These are phyloP conservation scores for Filosporella fistucella DNA, from an alignment of 495 filamentous ascomycete species.

Conservation along the genomic window DNA sequence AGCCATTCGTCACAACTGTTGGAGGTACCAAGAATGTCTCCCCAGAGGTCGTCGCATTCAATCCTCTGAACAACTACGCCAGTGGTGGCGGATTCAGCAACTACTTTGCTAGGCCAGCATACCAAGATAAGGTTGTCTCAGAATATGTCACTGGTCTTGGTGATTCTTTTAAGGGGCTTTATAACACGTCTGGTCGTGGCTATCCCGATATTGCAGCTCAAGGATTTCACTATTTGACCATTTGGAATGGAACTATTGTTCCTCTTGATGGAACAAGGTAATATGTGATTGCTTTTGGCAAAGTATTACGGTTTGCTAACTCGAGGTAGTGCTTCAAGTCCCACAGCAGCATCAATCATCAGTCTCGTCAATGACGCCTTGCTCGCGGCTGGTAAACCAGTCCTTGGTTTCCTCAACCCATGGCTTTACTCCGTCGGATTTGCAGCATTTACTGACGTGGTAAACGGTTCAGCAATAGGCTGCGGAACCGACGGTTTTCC, in stretches of 20 bases:
- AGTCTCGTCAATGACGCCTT: conserved; percentile 58
- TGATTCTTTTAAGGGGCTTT: not conserved
- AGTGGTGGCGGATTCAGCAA: conserved; percentile 69
- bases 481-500: conserved; percentile 51
- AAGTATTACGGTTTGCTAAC: not conserved
- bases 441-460: conserved; percentile 54
- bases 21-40: conserved; percentile 57
- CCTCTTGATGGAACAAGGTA: conserved; percentile 36
- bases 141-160: conserved; percentile 41
- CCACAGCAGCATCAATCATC: conserved; percentile 39
- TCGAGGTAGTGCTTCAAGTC: conserved; percentile 22
- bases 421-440: conserved; percentile 50
- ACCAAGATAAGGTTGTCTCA: conserved; percentile 54
- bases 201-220: conserved; percentile 71
- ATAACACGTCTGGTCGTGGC: conserved; percentile 54
- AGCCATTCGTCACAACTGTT: conserved; percentile 69
- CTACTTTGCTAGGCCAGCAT: conserved; percentile 55
- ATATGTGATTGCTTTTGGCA: not conserved
- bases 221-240: conserved; percentile 36
- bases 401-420: conserved; percentile 58
- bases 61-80: conserved; percentile 49
- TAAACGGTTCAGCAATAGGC: conserved; percentile 35
- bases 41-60: conserved; percentile 51
- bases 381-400: conserved; percentile 45
- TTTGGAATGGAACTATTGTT: conserved; percentile 35